Evolutionary conservation across 2,329 filamentous ascomycete species (phyloP), one percentile per base, ranked within the genome.

Genomic region (Arthroderma uncinatum): DNA sequence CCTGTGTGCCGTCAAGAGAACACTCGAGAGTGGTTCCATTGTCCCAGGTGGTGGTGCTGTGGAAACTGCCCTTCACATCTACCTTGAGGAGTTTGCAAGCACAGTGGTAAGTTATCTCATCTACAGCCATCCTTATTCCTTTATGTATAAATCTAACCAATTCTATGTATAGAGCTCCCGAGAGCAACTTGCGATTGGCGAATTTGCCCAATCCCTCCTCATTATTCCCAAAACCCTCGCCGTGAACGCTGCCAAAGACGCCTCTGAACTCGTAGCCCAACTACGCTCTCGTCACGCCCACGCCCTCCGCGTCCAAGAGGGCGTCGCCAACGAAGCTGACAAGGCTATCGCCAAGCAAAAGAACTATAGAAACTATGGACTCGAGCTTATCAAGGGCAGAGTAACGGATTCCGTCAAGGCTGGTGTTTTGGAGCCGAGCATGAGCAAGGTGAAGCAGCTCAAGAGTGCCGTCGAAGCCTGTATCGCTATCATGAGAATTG

Each of bases 401-500:
- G 89, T 97, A 58, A 85, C 91, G 57, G 93, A 98, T 73, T 85
- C 89, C 76, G 78, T 98, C 67, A 97, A 97, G 81, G 85, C 89
- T 10, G 93, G 93, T 69, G 91, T 98, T 61, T 74, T 98, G 68
- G 93, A 98, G 78, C 93, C 93, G 33, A 95, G 87, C 74, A 90
- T 98, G 79, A 96, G 92, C 82, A 98, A 98, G 81, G 82, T 98
- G 64, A 87, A 92, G 74, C 93, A 97, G 79, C 79, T 98, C 69
- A 98, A 98, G 85, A 94, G 87, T 74, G 93, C 93, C 28, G 93
- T 98, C 53, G 93, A 98, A 77, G 93, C 93, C 57, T 97, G 93
- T 74, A 95, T 98, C 74, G 88, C 90, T 69, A 97, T 98, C 72
- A 97, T 98, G 93, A 83, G 93, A 68, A 98, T 98, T 71, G 93